Evolutionary conservation across 2,329 filamentous ascomycete genomes (phyloP).

Genomic region (Diaporthe ilicicola): DNA sequence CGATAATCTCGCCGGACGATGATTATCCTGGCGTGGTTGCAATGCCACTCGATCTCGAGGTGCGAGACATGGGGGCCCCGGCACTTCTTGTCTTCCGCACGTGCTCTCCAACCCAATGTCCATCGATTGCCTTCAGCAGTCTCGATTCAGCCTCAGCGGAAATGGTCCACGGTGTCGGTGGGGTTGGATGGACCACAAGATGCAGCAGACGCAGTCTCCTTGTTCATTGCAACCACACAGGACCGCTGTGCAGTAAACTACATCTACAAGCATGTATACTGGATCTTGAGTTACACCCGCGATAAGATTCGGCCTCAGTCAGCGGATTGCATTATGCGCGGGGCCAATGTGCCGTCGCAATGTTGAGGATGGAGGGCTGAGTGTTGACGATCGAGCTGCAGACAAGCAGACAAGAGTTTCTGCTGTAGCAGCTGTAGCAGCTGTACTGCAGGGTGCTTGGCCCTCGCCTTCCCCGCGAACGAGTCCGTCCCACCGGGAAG

Average conservation of each 20-base stretch:
- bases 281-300: conserved; percentile 1
- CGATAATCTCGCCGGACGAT: not conserved
- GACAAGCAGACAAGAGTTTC: not conserved
- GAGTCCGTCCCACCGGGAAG: not conserved
- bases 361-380: not conserved
- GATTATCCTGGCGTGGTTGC: not conserved
- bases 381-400: not conserved
- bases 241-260: not conserved
- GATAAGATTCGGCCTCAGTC: conserved; percentile 3
- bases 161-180: not conserved
- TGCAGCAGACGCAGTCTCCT: not conserved
- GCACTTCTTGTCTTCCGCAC: not conserved
- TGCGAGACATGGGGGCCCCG: not conserved
- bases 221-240: conserved; percentile 3
- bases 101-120: not conserved
- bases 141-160: not conserved
- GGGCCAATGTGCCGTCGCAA: not conserved
- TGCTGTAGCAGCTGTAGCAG: not conserved
- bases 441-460: conserved; percentile 2
- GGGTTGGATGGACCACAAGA: not conserved
- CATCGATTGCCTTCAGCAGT: conserved; percentile 6
- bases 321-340: not conserved
- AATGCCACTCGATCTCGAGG: not conserved
- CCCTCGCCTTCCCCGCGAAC: not conserved
- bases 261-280: not conserved